These are phyloP conservation scores for Fusarium nelsonii DNA, from an alignment of 2,329 filamentous ascomycete species.

Conservation along the genomic window DNA sequence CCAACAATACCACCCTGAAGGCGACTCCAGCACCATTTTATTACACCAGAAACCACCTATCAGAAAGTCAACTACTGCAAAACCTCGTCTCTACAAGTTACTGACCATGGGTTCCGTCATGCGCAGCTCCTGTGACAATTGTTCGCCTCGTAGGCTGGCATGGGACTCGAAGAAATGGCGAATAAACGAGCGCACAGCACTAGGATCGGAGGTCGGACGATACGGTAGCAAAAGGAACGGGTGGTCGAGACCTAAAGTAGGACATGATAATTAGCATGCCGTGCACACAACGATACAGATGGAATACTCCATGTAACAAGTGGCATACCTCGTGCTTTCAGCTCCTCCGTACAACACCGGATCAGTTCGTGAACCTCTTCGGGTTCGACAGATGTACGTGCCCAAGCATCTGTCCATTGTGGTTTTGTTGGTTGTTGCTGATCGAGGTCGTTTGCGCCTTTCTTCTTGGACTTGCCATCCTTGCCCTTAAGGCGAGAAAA, in stretches of 20 bases:
- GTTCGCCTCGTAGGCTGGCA: constrained; percentile 74
- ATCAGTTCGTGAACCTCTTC: constrained; percentile 93
- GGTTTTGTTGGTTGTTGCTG: constrained; percentile 74
- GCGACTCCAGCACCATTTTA: constrained; percentile 99
- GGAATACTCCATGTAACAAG: constrained; percentile 7
- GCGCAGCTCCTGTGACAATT: constrained; percentile 85
- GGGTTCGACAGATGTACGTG: constrained; percentile 82
- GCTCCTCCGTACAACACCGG: constrained; percentile 85
- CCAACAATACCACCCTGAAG: constrained; percentile 91
- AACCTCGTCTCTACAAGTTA: background rate
- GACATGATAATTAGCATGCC: constrained; percentile 40
- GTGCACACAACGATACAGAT: constrained; percentile 7
- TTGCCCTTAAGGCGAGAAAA: constrained; percentile 79
- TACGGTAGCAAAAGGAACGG: constrained; percentile 96
- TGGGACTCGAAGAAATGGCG: constrained; percentile 87
- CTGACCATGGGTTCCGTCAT: constrained; percentile 94
- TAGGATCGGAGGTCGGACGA: constrained; percentile 91
- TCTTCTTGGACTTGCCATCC: constrained; percentile 77
- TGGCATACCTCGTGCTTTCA: constrained; percentile 90
- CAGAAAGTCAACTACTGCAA: constrained; percentile 42
- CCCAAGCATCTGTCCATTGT: constrained; percentile 89
- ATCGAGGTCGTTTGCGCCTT: constrained; percentile 66
- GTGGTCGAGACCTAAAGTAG: constrained; percentile 78
- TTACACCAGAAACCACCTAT: constrained; percentile 89
- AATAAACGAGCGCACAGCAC: constrained; percentile 90